phyloP scores from a whole-genome alignment of 2,329 filamentous ascomycete species.

The Ophiocordyceps camponoti-floridani region DNA sequence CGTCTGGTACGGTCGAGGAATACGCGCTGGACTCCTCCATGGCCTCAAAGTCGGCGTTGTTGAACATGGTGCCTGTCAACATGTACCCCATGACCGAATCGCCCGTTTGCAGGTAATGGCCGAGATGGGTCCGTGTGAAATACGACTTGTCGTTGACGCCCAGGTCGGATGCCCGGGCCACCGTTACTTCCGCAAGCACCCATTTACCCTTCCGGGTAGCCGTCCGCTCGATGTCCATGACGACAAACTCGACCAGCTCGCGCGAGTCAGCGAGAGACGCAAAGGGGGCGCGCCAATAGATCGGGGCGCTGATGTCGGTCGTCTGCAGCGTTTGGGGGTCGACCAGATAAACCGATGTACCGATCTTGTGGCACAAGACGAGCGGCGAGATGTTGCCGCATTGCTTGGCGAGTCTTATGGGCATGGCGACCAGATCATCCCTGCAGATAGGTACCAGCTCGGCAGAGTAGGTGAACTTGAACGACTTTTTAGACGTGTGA shows the following conservation, averaged over 20 bases:
- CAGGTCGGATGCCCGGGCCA: conserved; percentile 73
- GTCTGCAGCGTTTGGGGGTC: conserved; percentile 86
- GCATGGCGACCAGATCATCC: conserved; percentile 87
- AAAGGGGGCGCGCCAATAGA: conserved; percentile 90
- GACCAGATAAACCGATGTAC: conserved; percentile 75
- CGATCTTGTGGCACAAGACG: conserved; percentile 70
- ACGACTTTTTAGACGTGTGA: conserved; percentile 78
- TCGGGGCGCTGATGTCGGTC: conserved; percentile 60
- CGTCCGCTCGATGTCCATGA: conserved; percentile 81
- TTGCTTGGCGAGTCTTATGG: conserved; percentile 72
- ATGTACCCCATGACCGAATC: conserved; percentile 94
- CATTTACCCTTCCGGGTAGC: conserved; percentile 64
- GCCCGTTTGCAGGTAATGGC: conserved; percentile 66
- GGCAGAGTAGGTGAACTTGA: conserved; percentile 85
- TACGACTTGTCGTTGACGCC: conserved; percentile 76
- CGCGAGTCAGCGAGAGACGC: conserved; percentile 64
- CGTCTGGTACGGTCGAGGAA: conserved; percentile 67
- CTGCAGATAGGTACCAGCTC: conserved; percentile 92
- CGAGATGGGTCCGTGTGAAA: conserved; percentile 80
- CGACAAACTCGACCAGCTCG: conserved; percentile 77
- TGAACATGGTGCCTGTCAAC: conserved; percentile 77
- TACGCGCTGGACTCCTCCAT: conserved; percentile 65
- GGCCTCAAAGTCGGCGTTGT: conserved; percentile 70
- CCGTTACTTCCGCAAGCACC: conserved; percentile 70
- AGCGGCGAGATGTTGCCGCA: conserved; percentile 80